phyloP scores from a whole-genome alignment of 306 rosid genomes.

The Cucurbita argyrosperma region DNA sequence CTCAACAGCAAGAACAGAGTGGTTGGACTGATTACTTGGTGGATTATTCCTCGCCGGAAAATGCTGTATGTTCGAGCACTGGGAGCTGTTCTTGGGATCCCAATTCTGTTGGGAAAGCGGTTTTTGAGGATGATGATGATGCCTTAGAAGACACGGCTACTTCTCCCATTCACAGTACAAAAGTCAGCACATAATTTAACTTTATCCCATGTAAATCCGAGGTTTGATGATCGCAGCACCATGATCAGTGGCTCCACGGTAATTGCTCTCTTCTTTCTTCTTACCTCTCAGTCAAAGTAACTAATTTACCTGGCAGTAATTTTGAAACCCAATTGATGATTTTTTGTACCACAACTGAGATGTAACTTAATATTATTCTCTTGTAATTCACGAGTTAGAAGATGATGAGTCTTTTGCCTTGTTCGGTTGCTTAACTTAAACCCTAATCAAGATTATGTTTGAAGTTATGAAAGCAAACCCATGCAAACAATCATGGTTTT shows the following conservation, averaged over 20 bases:
- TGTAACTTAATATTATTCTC: background rate
- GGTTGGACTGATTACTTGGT: slow-evolving; percentile 8
- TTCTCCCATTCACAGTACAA: slow-evolving; percentile 6
- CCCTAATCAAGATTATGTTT: background rate
- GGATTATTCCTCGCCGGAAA: background rate
- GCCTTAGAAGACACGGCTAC: slow-evolving; percentile 7
- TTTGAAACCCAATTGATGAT: background rate
- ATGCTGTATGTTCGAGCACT: background rate
- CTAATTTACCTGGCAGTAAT: too few species aligned
- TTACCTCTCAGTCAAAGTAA: too few species aligned
- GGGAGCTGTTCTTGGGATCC: slow-evolving; percentile 1
- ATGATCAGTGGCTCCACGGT: background rate
- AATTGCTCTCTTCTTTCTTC: background rate
- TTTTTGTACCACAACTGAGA: background rate
- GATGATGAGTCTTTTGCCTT: background rate
- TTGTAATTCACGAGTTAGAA: background rate
- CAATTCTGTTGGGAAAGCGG: background rate
- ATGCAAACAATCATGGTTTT: background rate
- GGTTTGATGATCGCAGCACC: background rate
- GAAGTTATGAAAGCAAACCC: background rate
- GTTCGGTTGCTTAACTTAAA: background rate
- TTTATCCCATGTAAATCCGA: background rate
- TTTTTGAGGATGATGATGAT: background rate
- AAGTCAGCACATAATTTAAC: background rate
- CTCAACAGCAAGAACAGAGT: background rate